Base-by-base conservation (phyloP, 208 protist genomes). In the Vickermania spadyakhi region DNA sequence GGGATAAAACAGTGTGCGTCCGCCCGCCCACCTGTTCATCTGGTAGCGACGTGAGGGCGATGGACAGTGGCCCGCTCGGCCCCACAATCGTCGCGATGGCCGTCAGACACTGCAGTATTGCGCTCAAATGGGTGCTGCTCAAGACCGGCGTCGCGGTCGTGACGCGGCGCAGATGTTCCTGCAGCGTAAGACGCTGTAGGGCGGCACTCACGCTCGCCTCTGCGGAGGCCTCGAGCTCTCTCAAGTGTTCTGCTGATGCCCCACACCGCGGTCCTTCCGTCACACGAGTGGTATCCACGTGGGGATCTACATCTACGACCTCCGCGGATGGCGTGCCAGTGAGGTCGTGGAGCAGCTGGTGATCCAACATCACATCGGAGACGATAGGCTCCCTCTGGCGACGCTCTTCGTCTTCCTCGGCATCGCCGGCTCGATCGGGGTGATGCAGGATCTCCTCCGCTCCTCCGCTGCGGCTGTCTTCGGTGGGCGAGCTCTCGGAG, bases 51-150 rank as follows among this genome's bases (percentile, higher is more conserved):
- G 18, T 7, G 11, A 45, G 36, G 11, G 36, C 36, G 36, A 18
- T 18, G 11, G 36, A n/a, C 11, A 18, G 7, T 7, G 36, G 11
- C 18, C 36, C 36, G 11, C 11, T 45, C 11, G 36, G 7, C 11
- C 36, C 18, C 36, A 45, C 36, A 45, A 45, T 7, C 11, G 18
- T 7, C 11, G 36, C 36, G 36, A 45, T 7, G 11, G 18, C 11
- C 36, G 7, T 7, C 11, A 45, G 36, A 18, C 36, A 45, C 7
- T 45, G 36, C 11, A 45, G 11, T 45, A 45, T 27, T 11, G 53
- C n/a, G 29, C 18, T 58, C n/a, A 31, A 23, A 11, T 49, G 41
- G 25, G 56, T 64, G 66, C 57, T 60, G 36, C 11, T 45, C 36
- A 45, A 7, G 18, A 45, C 18, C 18, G 36, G 36, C 36, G 36